phyloP scores from a whole-genome alignment of 2,329 filamentous ascomycete species.

The Colletotrichum truncatum region DNA sequence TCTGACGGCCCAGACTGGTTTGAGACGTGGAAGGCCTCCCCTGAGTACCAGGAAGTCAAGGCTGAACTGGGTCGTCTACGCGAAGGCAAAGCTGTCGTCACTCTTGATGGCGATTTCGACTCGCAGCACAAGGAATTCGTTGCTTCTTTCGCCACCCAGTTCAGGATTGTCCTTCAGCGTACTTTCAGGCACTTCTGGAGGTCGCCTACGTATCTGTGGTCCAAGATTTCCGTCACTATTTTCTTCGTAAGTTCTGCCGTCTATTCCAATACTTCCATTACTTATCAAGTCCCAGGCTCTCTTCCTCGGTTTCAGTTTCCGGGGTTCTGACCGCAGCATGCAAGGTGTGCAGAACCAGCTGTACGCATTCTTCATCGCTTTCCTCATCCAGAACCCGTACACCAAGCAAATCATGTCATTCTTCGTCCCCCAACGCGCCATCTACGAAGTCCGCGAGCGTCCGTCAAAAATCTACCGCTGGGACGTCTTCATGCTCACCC shows the following conservation, averaged over 20 bases:
- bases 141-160: conserved; percentile 70
- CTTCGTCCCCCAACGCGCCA: conserved; percentile 71
- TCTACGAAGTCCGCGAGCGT: conserved; percentile 75
- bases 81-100: conserved; percentile 46
- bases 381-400: conserved; percentile 71
- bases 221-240: conserved; percentile 65
- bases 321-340: conserved; percentile 57
- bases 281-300: conserved; percentile 43
- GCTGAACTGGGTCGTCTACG: conserved; percentile 35
- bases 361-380: conserved; percentile 73
- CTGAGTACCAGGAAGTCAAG: conserved; percentile 39
- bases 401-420: conserved; percentile 74
- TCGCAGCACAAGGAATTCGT: conserved; percentile 70
- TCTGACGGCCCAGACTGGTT: conserved; percentile 51
- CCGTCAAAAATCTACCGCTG: conserved; percentile 68
- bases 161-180: conserved; percentile 66
- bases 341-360: conserved; percentile 75
- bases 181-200: conserved; percentile 80
- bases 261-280: too few species aligned
- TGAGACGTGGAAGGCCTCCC: conserved; percentile 42
- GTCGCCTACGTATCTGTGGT: conserved; percentile 76
- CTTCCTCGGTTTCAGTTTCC: conserved; percentile 75
- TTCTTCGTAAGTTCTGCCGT: conserved; percentile 36
- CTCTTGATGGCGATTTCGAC: neutral
- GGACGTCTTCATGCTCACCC: conserved; percentile 61